Evolutionary conservation across 2,329 filamentous ascomycete genomes (phyloP), one percentile per base, ranked within the genome.

Genomic region (Fusarium praegraminearum): DNA sequence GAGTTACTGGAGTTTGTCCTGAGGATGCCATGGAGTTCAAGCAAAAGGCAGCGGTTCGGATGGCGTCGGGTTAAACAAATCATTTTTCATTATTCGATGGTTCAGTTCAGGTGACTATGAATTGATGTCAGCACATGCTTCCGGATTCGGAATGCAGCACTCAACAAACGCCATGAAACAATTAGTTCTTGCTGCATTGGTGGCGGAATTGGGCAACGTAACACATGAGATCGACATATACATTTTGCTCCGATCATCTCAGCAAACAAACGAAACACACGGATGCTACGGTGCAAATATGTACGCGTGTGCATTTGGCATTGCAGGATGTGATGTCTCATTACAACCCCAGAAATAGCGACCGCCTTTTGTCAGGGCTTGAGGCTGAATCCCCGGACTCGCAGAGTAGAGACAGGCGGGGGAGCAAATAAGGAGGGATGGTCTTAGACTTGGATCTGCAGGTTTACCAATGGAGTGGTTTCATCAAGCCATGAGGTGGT

Each of bases 1-100:
- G 67, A 57, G 55, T 69, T 64, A 13, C n/a, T 38, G 67, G 63
- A 49, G 49, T 69, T 61, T 62, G 55, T 56, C 26, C 55, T 33
- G 7, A 12, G 22, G 47, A 38, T 33, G 40, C 57, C 70, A 58
- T 50, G 49, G 47, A 52, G 36, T 45, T 41, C 24, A 41, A 49
- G 54, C 45, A 57, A 70, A 70, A 45, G 51, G 65, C 32, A 65
- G 28, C 47, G 30, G 26, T 33, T 60, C n/a, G 40, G 56, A 44
- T 60, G 50, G 66, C 57, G 57, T 66, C 44, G 43, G 33, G 20
- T 58, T 59, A 54, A 65, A 61, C 51, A 50, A 64, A 56, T 22
- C 40, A 30, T 44, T 52, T 22, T 22, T 44, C n/a, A 32, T 45
- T 24, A 60, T 22, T 52, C 22, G 40, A 62, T 22, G 67, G 44